phyloP scores from a whole-genome alignment of 345 rosid species.

The Streptanthus diversifolius region DNA sequence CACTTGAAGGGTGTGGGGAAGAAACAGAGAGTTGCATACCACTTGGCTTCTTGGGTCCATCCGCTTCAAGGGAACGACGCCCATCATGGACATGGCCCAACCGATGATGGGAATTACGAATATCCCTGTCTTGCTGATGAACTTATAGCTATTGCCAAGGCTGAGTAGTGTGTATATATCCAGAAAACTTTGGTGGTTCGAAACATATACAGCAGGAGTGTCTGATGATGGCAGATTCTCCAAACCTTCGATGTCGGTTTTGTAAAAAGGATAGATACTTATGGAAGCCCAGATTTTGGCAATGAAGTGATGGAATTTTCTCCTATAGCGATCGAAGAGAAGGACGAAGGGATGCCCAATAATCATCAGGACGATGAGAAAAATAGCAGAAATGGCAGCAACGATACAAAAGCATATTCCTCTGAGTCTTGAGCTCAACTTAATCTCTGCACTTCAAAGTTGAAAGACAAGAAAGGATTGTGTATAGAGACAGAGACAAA shows the following conservation, averaged over 20 bases:
- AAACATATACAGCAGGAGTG: slow-evolving; percentile 78
- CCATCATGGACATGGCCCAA: slow-evolving; percentile 93
- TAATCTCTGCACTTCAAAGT: slow-evolving; percentile 53
- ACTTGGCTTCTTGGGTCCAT: slow-evolving; percentile 89
- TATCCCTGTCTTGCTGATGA: slow-evolving; percentile 82
- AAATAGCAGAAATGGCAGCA: slow-evolving; percentile 56
- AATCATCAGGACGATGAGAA: slow-evolving; percentile 61
- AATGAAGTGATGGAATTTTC: slow-evolving; percentile 66
- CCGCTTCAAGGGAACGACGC: slow-evolving; percentile 79
- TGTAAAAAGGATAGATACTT: slow-evolving; percentile 55
- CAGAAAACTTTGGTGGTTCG: slow-evolving; percentile 93
- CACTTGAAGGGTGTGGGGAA: not conserved
- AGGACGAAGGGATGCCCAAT: slow-evolving; percentile 76
- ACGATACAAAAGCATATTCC: slow-evolving; percentile 72
- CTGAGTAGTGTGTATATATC: slow-evolving; percentile 87
- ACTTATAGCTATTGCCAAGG: slow-evolving; percentile 77
- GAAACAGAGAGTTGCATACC: slow-evolving; percentile 41
- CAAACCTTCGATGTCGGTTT: slow-evolving; percentile 58
- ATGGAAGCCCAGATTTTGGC: slow-evolving; percentile 74
- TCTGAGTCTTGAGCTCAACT: slow-evolving; percentile 57
- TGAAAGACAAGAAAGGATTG: slow-evolving; percentile 8
- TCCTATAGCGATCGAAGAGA: slow-evolving; percentile 58
- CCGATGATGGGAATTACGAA: slow-evolving; percentile 77
- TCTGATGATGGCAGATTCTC: slow-evolving; percentile 77
- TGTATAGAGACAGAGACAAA: slow-evolving; percentile 5